Evolutionary conservation across 1,139 yeast species (phyloP).

Genomic region (Candida anutae): DNA sequence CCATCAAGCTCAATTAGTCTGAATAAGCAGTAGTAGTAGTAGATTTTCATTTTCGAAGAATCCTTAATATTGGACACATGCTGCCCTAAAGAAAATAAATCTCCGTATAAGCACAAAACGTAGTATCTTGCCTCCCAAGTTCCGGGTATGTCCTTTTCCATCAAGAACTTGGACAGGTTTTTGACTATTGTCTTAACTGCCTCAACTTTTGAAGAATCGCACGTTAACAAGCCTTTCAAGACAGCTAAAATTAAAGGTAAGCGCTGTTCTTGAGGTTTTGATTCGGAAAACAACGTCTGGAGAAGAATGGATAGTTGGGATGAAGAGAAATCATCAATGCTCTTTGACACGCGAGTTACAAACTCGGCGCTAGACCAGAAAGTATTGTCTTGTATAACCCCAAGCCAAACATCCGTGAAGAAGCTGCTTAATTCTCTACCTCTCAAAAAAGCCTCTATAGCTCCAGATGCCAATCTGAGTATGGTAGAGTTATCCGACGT

Average conservation of each 20-base stretch:
- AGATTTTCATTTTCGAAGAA: too few species aligned
- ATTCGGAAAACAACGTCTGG: constrained; percentile 8
- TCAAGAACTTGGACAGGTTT: constrained; percentile 7
- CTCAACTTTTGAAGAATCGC: constrained; percentile 14
- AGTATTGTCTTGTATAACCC: constrained; percentile 16
- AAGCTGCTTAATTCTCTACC: constrained; percentile 55
- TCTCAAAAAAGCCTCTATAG: constrained; percentile 42
- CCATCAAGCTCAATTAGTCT: constrained; percentile 41
- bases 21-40: constrained; percentile 33
- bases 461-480: constrained; percentile 23
- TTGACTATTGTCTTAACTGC: constrained; percentile 11
- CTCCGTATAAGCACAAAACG: constrained; percentile 41
- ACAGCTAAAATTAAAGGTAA: constrained; percentile 27
- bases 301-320: constrained; percentile 31
- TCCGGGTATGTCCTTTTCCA: constrained; percentile 9
- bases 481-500: constrained; percentile 4
- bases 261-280: constrained; percentile 4
- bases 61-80: neutral
- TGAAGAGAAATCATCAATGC: constrained; percentile 37
- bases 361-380: constrained; percentile 24
- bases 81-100: constrained; percentile 14
- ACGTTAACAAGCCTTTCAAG: constrained; percentile 29
- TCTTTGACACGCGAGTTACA: constrained; percentile 27
- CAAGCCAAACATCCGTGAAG: constrained; percentile 38
- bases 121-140: constrained; percentile 43